A percentile compares a stretch with the other conserved stretches of the same genome.
Conservation (phyloP, 2,329 filamentous ascomycete genomes). For the Colletotrichum theobromicola region DNA sequence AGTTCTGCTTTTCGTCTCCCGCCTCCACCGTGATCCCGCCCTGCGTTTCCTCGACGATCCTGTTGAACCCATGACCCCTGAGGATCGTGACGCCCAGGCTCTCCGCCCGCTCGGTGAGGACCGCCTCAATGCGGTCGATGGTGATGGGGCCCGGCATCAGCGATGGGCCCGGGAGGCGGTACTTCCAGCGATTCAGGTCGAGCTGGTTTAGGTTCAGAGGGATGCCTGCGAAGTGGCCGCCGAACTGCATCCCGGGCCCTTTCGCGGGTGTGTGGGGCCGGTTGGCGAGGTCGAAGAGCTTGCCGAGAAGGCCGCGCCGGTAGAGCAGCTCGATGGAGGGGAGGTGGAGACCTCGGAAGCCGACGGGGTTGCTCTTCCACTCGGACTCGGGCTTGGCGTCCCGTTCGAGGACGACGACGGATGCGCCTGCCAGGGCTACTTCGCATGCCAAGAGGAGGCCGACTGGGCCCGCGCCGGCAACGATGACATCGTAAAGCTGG, state of each 20-base stretch:
- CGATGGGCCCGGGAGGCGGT: slow-evolving; percentile 34
- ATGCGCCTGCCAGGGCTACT: slow-evolving; percentile 32
- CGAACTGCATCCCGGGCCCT: slow-evolving; percentile 29
- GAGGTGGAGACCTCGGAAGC: slow-evolving; percentile 36
- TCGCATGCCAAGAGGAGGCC: slow-evolving; percentile 42
- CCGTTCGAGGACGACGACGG: slow-evolving; percentile 44
- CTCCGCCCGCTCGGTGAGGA: slow-evolving; percentile 25
- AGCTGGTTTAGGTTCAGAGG: slow-evolving; percentile 29
- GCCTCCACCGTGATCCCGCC: slow-evolving; percentile 26
- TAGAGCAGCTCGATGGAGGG: slow-evolving; percentile 39
- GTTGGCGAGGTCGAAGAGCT: slow-evolving; percentile 24
- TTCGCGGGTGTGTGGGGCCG: slow-evolving; percentile 18
- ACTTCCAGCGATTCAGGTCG: slow-evolving; percentile 32
- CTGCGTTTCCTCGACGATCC: slow-evolving; percentile 25
- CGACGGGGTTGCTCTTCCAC: slow-evolving; percentile 34
- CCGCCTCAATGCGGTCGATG: slow-evolving; percentile 27
- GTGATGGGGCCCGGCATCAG: slow-evolving; percentile 24
- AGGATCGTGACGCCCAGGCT: slow-evolving; percentile 32
- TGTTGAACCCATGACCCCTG: slow-evolving; percentile 27
- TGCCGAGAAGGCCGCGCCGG: slow-evolving; percentile 40
- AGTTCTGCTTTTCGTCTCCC: slow-evolving; percentile 7
- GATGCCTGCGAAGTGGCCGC: slow-evolving; percentile 38
- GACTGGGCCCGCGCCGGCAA: slow-evolving; percentile 39
- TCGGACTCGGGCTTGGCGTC: slow-evolving; percentile 38
- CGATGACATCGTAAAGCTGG: slow-evolving; percentile 35